These are phyloP conservation scores for Cladophialophora exuberans DNA, from an alignment of 2,329 filamentous ascomycete genomes.

Conservation along the genomic window DNA sequence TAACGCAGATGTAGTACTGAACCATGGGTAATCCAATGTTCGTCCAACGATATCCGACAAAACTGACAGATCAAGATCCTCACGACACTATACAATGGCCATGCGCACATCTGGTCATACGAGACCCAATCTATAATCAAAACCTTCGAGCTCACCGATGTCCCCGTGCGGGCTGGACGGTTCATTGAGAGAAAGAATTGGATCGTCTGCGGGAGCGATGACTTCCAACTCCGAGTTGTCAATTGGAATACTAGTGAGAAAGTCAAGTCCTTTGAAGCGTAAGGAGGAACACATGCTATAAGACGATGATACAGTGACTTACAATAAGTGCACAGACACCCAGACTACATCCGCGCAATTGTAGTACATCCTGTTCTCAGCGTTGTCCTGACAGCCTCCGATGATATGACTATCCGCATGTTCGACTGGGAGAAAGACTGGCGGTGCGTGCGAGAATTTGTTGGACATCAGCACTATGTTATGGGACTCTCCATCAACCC, in stretches of 20 bases:
- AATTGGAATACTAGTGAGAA: constrained; percentile 99
- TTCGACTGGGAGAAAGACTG: constrained; percentile 99
- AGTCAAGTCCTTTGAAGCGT: constrained; percentile 40
- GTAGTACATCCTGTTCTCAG: constrained; percentile 93
- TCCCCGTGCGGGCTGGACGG: constrained; percentile 92
- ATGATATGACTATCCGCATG: constrained; percentile 98
- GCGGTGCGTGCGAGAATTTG: constrained; percentile 97
- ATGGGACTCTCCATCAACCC: constrained; percentile 79
- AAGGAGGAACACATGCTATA: constrained; percentile 3
- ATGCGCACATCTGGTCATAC: constrained; percentile 99
- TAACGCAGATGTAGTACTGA: constrained; percentile 59
- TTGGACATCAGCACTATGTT: constrained; percentile 94
- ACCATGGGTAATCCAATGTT: constrained; percentile 71
- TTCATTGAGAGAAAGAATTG: constrained; percentile 99
- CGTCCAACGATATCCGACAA: constrained; percentile 34
- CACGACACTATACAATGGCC: constrained; percentile 94
- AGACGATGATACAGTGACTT: not conserved
- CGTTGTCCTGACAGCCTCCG: constrained; percentile 91
- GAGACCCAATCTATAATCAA: constrained; percentile 97
- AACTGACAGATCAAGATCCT: constrained; percentile 60
- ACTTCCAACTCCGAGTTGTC: constrained; percentile 88
- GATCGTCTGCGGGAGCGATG: constrained; percentile 94
- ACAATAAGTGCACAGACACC: constrained; percentile 58
- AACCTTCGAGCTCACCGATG: constrained; percentile 98
- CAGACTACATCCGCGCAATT: constrained; percentile 97